Percentiles rank a stretch among this genome's conserved stretches.
phyloP scores from a whole-genome alignment of 495 filamentous ascomycete species.

The Hypoxylon trugodes region DNA sequence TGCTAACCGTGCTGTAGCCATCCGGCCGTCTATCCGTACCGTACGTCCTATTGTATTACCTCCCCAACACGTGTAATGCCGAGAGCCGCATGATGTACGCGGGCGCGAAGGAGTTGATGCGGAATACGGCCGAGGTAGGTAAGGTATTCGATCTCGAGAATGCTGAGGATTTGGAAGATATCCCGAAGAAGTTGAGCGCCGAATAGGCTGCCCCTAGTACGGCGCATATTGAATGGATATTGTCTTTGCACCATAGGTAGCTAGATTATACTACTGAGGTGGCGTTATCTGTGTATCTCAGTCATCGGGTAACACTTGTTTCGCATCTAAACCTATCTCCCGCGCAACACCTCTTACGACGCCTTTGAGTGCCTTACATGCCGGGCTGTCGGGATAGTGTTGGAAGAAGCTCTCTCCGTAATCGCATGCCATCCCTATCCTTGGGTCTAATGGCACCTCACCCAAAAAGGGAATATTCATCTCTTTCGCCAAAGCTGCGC shows the following conservation, averaged over 20 bases:
- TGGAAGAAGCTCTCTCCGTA: slow-evolving; percentile 98
- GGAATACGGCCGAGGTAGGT: slow-evolving; percentile 85
- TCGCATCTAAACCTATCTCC: slow-evolving; percentile 65
- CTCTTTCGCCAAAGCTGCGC: slow-evolving; percentile 77
- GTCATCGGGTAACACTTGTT: slow-evolving; percentile 49
- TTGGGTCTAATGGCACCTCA: slow-evolving; percentile 89
- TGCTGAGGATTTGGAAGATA: slow-evolving; percentile 76
- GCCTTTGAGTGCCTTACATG: slow-evolving; percentile 75
- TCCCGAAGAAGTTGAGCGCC: slow-evolving; percentile 71
- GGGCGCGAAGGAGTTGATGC: slow-evolving; percentile 92
- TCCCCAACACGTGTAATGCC: slow-evolving; percentile 86
- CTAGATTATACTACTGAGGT: slow-evolving; percentile 22
- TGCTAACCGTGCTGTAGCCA: slow-evolving; percentile 43
- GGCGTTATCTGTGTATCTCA: slow-evolving; percentile 25
- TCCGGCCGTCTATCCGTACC: slow-evolving; percentile 63
- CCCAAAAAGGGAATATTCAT: slow-evolving; percentile 88
- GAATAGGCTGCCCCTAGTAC: slow-evolving; percentile 35
- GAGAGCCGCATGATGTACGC: slow-evolving; percentile 93
- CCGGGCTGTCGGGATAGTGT: slow-evolving; percentile 88
- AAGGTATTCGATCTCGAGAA: slow-evolving; percentile 81
- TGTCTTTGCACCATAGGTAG: slow-evolving; percentile 6
- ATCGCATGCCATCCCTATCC: slow-evolving; percentile 95
- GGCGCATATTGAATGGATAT: neutral
- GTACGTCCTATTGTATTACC: slow-evolving; percentile 92
- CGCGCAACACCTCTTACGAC: slow-evolving; percentile 76